These are phyloP conservation scores for Colletotrichum somersetense DNA, from an alignment of 2,329 filamentous ascomycete genomes.

Conservation along the genomic window DNA sequence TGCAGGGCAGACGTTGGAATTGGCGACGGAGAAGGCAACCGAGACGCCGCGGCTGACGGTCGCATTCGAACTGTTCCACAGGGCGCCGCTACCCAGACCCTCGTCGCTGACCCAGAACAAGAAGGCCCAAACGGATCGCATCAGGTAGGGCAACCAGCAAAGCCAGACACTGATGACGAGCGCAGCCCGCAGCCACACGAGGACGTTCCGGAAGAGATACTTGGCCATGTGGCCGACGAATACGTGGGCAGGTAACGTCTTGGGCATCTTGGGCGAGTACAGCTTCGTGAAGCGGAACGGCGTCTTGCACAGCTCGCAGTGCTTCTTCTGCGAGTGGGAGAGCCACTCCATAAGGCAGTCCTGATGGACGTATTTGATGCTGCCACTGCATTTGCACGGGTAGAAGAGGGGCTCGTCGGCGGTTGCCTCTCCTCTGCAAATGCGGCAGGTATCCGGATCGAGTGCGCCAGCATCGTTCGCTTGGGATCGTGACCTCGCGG, in stretches of 20 bases:
- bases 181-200: conserved; percentile 82
- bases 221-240: conserved; percentile 83
- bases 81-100: conserved; percentile 62
- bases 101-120: conserved; percentile 95
- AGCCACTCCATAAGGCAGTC: conserved; percentile 99
- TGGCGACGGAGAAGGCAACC: conserved; percentile 43
- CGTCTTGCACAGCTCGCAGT: conserved; percentile 99
- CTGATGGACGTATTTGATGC: conserved; percentile 98
- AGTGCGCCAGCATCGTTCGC: conserved; percentile 39
- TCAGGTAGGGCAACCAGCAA: conserved; percentile 87
- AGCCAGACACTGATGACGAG: conserved; percentile 91
- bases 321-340: conserved; percentile 98
- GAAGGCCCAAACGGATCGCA: conserved; percentile 92
- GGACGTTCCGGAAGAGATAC: conserved; percentile 77
- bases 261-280: conserved; percentile 94
- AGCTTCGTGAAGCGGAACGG: conserved; percentile 98
- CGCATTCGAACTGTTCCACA: conserved; percentile 41
- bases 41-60: conserved; percentile 36
- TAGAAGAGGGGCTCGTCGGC: conserved; percentile 90
- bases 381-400: conserved; percentile 98
- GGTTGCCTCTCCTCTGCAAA: conserved; percentile 91
- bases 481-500: conserved; percentile 27
- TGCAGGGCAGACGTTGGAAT: conserved; percentile 50
- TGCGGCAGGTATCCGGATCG: conserved; percentile 90
- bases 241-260: conserved; percentile 81